Base-by-base conservation (phyloP, 2,329 filamentous ascomycete species). In the Diaporthe vaccinii region DNA sequence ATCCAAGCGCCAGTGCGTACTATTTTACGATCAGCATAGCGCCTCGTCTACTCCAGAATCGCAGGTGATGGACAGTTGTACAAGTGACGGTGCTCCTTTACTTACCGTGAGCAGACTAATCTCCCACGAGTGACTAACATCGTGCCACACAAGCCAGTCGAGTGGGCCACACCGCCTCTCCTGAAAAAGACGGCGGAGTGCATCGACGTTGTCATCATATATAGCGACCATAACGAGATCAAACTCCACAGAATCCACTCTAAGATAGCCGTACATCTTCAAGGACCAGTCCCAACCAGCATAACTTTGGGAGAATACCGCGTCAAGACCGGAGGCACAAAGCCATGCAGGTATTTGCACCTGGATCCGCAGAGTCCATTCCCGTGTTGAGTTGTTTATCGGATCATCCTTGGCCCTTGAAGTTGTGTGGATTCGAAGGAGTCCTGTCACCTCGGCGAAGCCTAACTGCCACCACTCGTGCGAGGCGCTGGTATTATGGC, bases 1-100 rank as follows among this genome's bases (percentile, higher is more conserved):
- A 9, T 1, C 41, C 25, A 14, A 3, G 1, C 2, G 0, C 0
- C 15, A 65, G 0, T 14, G 59, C 39, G 4, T 3, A n/a, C 59
- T 65, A 2, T 10, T n/a, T 20, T 9, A 12, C 1, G 5, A 14
- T 65, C 25, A 65, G 59, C 59, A 34, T 15, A 14, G 3, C 15
- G 9, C 9, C 34, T 4, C 5, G 10, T 4, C 28, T 31, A 31
- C 15, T 20, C 6, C 14, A 28, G n/a, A 15, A 28, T 3, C 51
- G 14, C 51, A 17, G 25, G 12, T 31, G 1, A 55, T 31, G 20
- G 25, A 2, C 12, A 31, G 5, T 25, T 55, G n/a, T 6, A 55
- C 10, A 55, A 10, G 25, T 31, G 28, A 34, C 10, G 8, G 15
- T 58, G 28, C 17, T 58, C 2, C 3, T 9, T n/a, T 8, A 39